phyloP scores from a whole-genome alignment of 148 eudicot species.

The Camellia japonica region DNA sequence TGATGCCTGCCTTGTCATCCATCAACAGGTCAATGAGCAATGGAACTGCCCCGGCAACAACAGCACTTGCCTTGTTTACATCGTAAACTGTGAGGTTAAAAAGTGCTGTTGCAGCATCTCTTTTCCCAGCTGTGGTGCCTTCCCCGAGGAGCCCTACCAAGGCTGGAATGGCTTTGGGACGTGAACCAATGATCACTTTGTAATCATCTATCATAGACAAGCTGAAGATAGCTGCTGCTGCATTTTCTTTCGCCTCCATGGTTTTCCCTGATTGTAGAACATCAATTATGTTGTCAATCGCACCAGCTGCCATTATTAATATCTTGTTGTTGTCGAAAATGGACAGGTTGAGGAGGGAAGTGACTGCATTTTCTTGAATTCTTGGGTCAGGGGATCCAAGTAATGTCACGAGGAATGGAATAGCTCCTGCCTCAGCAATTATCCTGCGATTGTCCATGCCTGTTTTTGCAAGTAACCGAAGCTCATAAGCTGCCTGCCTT shows the following conservation, averaged over 20 bases:
- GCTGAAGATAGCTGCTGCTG: constrained; percentile 63
- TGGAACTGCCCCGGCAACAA: constrained; percentile 44
- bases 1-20: constrained; percentile 64
- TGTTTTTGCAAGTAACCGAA: constrained; percentile 62
- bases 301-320: constrained; percentile 49
- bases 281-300: constrained; percentile 33
- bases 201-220: constrained; percentile 49
- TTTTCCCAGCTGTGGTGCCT: constrained; percentile 47
- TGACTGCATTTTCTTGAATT: constrained; percentile 61
- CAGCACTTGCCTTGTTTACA: constrained; percentile 33
- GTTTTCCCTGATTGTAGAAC: constrained; percentile 49
- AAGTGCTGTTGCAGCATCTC: constrained; percentile 58
- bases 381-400: constrained; percentile 45
- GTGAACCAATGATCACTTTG: constrained; percentile 49
- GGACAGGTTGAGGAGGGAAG: constrained; percentile 67
- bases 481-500: constrained; percentile 56
- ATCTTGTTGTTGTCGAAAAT: constrained; percentile 50
- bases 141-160: constrained; percentile 44
- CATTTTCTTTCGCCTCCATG: constrained; percentile 58
- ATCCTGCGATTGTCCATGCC: constrained; percentile 53
- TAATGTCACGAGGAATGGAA: constrained; percentile 53
- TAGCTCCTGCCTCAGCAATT: constrained; percentile 63
- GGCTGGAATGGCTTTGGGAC: constrained; percentile 38
- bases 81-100: constrained; percentile 40
- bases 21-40: constrained; percentile 44